Conservation (phyloP, 2,329 filamentous ascomycete genomes). For the Fusarium virguliforme region DNA sequence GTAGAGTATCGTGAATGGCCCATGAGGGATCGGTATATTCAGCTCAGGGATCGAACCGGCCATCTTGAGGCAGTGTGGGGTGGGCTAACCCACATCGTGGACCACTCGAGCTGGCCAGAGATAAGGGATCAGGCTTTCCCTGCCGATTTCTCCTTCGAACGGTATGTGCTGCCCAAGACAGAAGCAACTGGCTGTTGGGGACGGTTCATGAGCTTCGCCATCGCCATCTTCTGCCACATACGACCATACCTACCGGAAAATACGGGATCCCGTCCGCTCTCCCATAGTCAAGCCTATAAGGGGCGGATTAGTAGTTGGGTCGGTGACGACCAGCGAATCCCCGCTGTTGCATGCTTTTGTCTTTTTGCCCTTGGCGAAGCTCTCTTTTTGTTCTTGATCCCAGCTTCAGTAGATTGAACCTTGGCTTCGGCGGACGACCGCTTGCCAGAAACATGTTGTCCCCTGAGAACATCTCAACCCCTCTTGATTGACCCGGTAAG, state of each 20-base stretch:
- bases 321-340: conserved; percentile 11
- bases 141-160: no score
- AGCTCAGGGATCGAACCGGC: no score
- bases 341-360: conserved; percentile 4
- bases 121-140: no score
- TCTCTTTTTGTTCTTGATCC: no score
- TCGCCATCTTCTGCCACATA: not conserved
- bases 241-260: conserved; percentile 2
- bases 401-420: no score
- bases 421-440: not conserved
- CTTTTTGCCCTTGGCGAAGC: not conserved
- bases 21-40: no score
- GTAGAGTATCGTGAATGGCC: no score
- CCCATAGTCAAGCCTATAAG: conserved; percentile 6
- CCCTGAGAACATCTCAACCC: not conserved
- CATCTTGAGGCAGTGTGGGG: not conserved
- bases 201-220: not conserved
- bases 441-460: not conserved
- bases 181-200: not conserved
- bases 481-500: no score
- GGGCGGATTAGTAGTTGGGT: conserved; percentile 13
- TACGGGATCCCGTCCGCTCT: conserved; percentile 11
- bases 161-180: no score
- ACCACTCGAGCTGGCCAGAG: not conserved
- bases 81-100: not conserved